phyloP scores from a whole-genome alignment of 176 grass and related monocot genomes.

The Otatea glauca region DNA sequence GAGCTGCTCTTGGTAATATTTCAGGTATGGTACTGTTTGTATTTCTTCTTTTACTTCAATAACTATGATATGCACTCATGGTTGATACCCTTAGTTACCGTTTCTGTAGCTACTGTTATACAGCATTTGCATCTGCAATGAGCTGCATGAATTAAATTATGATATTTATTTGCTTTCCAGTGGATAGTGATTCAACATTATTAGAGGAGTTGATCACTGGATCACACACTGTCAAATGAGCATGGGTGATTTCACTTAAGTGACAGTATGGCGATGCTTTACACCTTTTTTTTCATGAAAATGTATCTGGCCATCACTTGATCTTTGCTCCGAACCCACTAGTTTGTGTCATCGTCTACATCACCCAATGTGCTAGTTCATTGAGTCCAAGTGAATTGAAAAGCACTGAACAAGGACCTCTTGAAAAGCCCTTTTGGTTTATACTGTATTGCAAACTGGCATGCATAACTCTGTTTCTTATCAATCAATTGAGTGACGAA shows the following conservation, averaged over 20 bases:
- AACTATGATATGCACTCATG: not conserved
- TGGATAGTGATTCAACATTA: not conserved
- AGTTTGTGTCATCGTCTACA: not conserved
- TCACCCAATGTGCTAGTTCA: not conserved
- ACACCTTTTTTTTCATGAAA: not conserved
- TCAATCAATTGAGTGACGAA: not conserved
- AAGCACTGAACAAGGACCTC: not conserved
- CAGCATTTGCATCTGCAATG: not conserved
- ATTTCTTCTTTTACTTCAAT: not conserved
- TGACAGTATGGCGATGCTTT: not conserved
- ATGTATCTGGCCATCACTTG: slow-evolving; percentile 12
- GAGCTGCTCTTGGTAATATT: slow-evolving; percentile 68
- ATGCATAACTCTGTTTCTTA: not conserved
- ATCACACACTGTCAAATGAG: not conserved
- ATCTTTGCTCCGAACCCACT: slow-evolving; percentile 7
- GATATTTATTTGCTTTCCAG: not conserved
- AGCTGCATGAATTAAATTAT: slow-evolving; percentile 13
- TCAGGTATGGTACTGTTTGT: slow-evolving; percentile 61
- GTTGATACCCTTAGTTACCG: not conserved
- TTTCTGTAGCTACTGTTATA: not conserved
- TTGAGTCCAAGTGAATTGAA: not conserved
- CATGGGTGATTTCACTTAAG: not conserved
- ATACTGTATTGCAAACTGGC: not conserved
- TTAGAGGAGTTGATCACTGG: not conserved
- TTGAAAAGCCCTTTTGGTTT: not conserved